Conservation (phyloP, 108 stramenopile species). For the Thalassiosira profunda region DNA sequence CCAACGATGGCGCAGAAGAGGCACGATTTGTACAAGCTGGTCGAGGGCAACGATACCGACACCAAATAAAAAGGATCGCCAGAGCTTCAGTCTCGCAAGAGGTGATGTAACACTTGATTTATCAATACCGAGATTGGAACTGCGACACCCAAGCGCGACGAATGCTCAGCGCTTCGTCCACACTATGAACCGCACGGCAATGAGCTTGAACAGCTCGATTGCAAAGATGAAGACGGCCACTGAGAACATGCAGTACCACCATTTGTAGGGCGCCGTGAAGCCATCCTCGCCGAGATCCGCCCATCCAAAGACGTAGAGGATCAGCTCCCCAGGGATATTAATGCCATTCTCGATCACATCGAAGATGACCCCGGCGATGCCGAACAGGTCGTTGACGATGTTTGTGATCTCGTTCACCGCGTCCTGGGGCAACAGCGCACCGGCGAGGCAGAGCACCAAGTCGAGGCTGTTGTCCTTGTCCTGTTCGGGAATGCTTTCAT, state of each 20-base stretch:
- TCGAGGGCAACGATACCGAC: no score
- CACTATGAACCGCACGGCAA: slow-evolving; percentile 34
- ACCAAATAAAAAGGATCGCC: no score
- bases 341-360: slow-evolving; percentile 39
- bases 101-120: no score
- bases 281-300: slow-evolving; percentile 15
- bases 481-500: not conserved
- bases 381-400: slow-evolving; percentile 16
- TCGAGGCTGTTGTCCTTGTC: not conserved
- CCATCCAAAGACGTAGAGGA: slow-evolving; percentile 48
- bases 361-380: slow-evolving; percentile 12
- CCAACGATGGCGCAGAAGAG: slow-evolving; percentile 80
- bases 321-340: slow-evolving; percentile 33
- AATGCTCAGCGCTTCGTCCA: slow-evolving; percentile 39
- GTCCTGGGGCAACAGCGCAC: slow-evolving; percentile 11
- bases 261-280: slow-evolving; percentile 34
- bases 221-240: slow-evolving; percentile 31
- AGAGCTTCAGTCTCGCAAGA: no score
- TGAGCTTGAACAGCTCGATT: slow-evolving; percentile 39
- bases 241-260: slow-evolving; percentile 35
- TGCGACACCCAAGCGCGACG: no score
- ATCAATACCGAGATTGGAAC: no score
- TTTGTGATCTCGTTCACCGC: not conserved
- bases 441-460: slow-evolving; percentile 16
- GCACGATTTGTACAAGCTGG: slow-evolving; percentile 75